Evolutionary conservation across 2,329 filamentous ascomycete species (phyloP).

Genomic region (Alternaria consortialis): DNA sequence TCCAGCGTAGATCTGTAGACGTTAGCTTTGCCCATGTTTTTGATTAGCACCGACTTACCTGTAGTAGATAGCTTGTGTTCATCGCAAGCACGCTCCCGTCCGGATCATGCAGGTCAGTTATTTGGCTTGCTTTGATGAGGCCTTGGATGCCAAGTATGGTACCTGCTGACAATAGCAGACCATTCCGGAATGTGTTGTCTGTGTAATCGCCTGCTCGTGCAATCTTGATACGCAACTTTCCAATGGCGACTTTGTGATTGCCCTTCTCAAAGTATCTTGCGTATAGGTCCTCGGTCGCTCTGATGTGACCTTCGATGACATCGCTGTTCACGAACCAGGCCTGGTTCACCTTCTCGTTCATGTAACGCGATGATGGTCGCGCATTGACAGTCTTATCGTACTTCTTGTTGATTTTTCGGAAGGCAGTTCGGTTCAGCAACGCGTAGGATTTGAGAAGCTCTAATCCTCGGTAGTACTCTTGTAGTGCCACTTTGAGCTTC

Average conservation of each 20-base stretch:
- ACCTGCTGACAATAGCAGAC: slow-evolving; percentile 56
- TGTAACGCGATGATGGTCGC: slow-evolving; percentile 78
- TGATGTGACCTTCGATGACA: slow-evolving; percentile 80
- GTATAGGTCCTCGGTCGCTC: slow-evolving; percentile 87
- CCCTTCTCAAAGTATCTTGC: slow-evolving; percentile 93
- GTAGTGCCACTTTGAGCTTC: slow-evolving; percentile 88
- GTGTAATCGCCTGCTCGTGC: slow-evolving; percentile 67
- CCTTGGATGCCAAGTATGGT: slow-evolving; percentile 56
- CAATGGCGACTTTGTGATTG: slow-evolving; percentile 88
- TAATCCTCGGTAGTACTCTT: slow-evolving; percentile 91
- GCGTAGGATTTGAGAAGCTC: slow-evolving; percentile 93
- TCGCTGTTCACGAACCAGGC: slow-evolving; percentile 93
- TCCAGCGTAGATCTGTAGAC: slow-evolving; percentile 80
- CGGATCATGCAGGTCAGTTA: slow-evolving; percentile 34
- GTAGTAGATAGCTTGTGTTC: slow-evolving; percentile 67
- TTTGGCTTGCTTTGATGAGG: slow-evolving; percentile 50
- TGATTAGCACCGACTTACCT: slow-evolving; percentile 63
- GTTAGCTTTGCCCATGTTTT: slow-evolving; percentile 55
- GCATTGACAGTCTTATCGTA: slow-evolving; percentile 91
- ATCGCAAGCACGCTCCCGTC: slow-evolving; percentile 25
- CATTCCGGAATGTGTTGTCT: slow-evolving; percentile 67
- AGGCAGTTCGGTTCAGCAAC: slow-evolving; percentile 88
- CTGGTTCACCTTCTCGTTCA: slow-evolving; percentile 90
- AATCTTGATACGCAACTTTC: slow-evolving; percentile 80
- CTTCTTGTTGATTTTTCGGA: slow-evolving; percentile 98